These are phyloP conservation scores for Lactarius psammicola DNA, from an alignment of 768 basidiomycete species.

Conservation along the genomic window DNA sequence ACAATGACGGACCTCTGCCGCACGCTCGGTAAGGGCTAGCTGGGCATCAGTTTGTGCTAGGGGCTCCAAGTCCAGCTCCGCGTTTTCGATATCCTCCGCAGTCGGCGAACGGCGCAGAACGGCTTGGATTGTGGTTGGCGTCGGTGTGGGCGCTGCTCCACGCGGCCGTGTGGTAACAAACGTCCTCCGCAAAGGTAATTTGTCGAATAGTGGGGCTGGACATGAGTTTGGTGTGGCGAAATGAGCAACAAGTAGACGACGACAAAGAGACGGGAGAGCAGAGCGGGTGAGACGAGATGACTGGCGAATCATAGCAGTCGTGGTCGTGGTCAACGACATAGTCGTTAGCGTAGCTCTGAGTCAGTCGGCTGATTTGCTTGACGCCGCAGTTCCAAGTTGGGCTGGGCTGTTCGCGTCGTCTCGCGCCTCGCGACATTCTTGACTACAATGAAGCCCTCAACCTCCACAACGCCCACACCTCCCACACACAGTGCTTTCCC, in stretches of 20 bases:
- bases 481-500: slow-evolving; percentile 66
- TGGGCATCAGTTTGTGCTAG: slow-evolving; percentile 52
- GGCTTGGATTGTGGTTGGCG: slow-evolving; percentile 29
- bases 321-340: neutral
- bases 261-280: neutral
- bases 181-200: neutral
- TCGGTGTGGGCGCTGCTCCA: slow-evolving; percentile 10
- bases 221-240: neutral
- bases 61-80: slow-evolving; percentile 63
- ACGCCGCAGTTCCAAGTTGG: neutral
- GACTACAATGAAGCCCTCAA: slow-evolving; percentile 28
- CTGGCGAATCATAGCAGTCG: neutral
- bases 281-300: neutral
- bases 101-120: slow-evolving; percentile 39
- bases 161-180: slow-evolving; percentile 15
- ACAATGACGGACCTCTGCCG: slow-evolving; percentile 58
- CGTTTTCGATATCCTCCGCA: slow-evolving; percentile 50
- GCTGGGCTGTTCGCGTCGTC: neutral
- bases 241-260: slow-evolving; percentile 1
- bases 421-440: neutral
- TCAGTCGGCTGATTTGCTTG: no score
- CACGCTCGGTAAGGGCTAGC: slow-evolving; percentile 65
- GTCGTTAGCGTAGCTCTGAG: neutral
- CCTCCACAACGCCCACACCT: slow-evolving; percentile 30
- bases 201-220: neutral